Evolutionary conservation across 148 eudicot species (phyloP), one percentile per base, ranked within the genome.

Genomic region (Cornus kousa): DNA sequence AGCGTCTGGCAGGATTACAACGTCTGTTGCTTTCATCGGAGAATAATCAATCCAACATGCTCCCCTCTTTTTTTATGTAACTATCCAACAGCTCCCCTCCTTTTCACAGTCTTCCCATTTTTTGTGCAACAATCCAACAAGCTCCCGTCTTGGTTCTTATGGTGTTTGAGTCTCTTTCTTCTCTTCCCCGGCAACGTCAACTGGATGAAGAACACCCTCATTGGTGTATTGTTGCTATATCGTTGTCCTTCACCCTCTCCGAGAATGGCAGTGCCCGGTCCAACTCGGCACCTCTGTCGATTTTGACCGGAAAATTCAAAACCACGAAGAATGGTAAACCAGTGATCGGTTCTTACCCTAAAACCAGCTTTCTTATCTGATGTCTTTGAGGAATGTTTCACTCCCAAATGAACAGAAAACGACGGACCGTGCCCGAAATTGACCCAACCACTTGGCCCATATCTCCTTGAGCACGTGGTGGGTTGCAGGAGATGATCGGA

Each of bases 361-460:
- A 71, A 57, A 83, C 60, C 10, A 89, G 77, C 66, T 89, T 90
- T 33, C 77, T 20, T 35, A 87, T 87, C 72, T 89, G 92, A 40
- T 37, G 37, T 78, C 74, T 31, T 22, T 79, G 17, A 89, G 71
- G 84, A 82, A 89, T 9, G 87, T 82, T 68, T 87, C 90, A 35
- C 88, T 87, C 22, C 90, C 88, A 59, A 89, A 89, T 35, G 82
- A 85, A 75, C 87, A 87, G 72, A 62, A 87, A 33, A 87, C 83
- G 4, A 89, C 88, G 7, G 92, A 85, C 2, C 79, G 80, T 2
- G 84, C 78, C 3, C 75, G 74, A 39, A 82, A 87, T 28, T 74
- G 77, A 16, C 37, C 77, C 10, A 89, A 68, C 88, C 87, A 87
- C 1, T 33, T 50, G 0, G 48, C 86, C 82, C 86, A 87, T 78